These are phyloP conservation scores for Hypoxylon lienhwacheense DNA, from an alignment of 495 filamentous ascomycete species.

Conservation along the genomic window DNA sequence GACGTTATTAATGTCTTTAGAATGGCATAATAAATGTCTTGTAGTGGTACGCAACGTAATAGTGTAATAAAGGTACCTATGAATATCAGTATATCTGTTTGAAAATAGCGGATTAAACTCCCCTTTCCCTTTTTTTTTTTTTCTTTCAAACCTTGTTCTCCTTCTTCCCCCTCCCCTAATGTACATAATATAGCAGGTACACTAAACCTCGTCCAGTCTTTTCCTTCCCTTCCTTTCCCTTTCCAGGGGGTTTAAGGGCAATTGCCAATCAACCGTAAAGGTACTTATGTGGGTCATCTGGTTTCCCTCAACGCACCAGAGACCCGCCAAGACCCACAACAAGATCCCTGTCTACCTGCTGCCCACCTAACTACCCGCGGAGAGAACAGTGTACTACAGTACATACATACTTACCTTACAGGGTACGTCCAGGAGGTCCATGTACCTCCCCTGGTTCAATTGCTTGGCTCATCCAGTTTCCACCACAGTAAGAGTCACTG, in stretches of 20 bases:
- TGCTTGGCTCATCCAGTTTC: slow-evolving; percentile 11
- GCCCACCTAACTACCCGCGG: slow-evolving; percentile 7
- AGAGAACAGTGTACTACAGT: slow-evolving; percentile 20
- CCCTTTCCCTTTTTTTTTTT: background rate
- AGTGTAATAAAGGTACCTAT: too few relatives aligned
- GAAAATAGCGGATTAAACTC: too few relatives aligned
- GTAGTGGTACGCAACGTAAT: too few relatives aligned
- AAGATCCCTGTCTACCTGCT: slow-evolving; percentile 21
- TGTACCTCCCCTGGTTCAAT: slow-evolving; percentile 19
- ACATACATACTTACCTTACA: too few relatives aligned
- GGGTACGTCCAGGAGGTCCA: slow-evolving; percentile 18
- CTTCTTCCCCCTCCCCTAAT: slow-evolving; percentile 5
- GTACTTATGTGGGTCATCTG: slow-evolving; percentile 33
- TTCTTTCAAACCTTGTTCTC: slow-evolving; percentile 1
- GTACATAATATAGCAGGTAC: too few relatives aligned
- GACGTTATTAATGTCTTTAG: background rate
- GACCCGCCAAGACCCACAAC: slow-evolving; percentile 31
- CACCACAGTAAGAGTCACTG: slow-evolving; percentile 16
- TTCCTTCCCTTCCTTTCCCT: slow-evolving; percentile 18
- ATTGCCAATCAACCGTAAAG: slow-evolving; percentile 15
- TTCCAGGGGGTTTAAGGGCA: slow-evolving; percentile 16
- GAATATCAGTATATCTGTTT: too few relatives aligned
- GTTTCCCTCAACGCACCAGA: slow-evolving; percentile 33
- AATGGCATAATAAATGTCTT: background rate
- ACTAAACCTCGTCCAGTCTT: too few relatives aligned